Percentiles rank a stretch among this genome's conserved stretches.
These are phyloP conservation scores for Leccinum pachyderme DNA, from an alignment of 1,284 basidiomycete species.

Conservation along the genomic window DNA sequence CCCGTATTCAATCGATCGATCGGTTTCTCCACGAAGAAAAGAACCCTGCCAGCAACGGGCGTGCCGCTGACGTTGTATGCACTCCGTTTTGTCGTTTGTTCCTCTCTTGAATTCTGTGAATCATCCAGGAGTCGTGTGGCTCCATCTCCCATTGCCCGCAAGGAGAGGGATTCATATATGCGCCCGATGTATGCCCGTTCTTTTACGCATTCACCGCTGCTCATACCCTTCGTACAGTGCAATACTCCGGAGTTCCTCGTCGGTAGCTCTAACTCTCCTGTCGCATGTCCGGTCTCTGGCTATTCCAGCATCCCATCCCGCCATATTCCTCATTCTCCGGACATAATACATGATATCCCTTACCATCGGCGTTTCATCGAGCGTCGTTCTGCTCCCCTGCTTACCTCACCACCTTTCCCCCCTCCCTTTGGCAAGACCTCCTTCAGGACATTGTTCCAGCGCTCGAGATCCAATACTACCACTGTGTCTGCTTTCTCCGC, in stretches of 20 bases:
- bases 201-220: background rate
- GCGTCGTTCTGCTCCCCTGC: conserved; percentile 21
- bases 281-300: conserved; percentile 32
- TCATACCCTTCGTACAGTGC: conserved; percentile 10
- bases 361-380: conserved; percentile 9
- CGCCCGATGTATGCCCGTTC: conserved; percentile 20
- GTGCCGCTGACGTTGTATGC: conserved; percentile 14
- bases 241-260: conserved; percentile 33
- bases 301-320: conserved; percentile 29
- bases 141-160: background rate
- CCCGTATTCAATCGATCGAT: conserved; percentile 3
- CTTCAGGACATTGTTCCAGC: conserved; percentile 30
- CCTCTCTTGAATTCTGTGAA: conserved; percentile 4
- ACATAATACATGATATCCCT: conserved; percentile 6
- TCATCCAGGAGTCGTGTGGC: conserved; percentile 12
- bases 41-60: background rate
- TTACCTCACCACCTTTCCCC: conserved; percentile 12
- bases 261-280: conserved; percentile 32
- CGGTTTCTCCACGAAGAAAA: background rate
- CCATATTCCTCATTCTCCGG: background rate
- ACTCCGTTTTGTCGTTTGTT: background rate
- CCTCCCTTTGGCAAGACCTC: conserved; percentile 21
- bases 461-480: conserved; percentile 28
- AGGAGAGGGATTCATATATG: conserved; percentile 27
- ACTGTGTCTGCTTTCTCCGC: conserved; percentile 14